Conservation (phyloP, 2,329 filamentous ascomycete genomes). For the Pestalotiopsis sp. region DNA sequence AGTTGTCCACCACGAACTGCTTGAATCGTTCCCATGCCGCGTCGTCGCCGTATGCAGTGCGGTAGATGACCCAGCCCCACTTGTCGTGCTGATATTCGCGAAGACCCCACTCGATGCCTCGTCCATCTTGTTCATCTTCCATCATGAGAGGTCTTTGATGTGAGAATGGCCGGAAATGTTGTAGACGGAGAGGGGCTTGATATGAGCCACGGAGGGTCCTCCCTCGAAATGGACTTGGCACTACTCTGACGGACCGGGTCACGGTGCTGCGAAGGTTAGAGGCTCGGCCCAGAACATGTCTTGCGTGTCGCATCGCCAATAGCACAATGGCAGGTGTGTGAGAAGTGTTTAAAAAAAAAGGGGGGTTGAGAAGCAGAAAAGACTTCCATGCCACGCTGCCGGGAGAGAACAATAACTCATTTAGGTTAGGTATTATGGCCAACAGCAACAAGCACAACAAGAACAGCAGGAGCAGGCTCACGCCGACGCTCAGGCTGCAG, state of each 20-base stretch:
- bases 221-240: background rate
- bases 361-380: background rate
- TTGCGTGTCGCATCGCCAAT: background rate
- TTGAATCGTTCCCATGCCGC: conserved; percentile 3
- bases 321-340: background rate
- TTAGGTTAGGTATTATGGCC: background rate
- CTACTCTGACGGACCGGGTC: background rate
- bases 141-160: background rate
- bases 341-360: background rate
- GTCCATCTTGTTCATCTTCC: background rate
- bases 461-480: too few relatives aligned
- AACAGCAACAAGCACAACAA: too few relatives aligned
- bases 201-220: background rate
- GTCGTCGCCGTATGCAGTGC: background rate
- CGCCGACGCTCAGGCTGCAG: too few relatives aligned
- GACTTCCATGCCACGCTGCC: background rate
- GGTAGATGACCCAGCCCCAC: background rate
- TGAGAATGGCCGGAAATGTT: background rate
- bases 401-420: background rate
- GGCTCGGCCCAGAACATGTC: background rate
- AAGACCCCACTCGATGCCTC: background rate
- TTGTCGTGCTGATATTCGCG: background rate
- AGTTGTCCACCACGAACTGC: background rate
- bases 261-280: background rate
- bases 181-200: background rate